phyloP scores from a whole-genome alignment of 2,329 filamentous ascomycete genomes.

The Nemania abortiva region DNA sequence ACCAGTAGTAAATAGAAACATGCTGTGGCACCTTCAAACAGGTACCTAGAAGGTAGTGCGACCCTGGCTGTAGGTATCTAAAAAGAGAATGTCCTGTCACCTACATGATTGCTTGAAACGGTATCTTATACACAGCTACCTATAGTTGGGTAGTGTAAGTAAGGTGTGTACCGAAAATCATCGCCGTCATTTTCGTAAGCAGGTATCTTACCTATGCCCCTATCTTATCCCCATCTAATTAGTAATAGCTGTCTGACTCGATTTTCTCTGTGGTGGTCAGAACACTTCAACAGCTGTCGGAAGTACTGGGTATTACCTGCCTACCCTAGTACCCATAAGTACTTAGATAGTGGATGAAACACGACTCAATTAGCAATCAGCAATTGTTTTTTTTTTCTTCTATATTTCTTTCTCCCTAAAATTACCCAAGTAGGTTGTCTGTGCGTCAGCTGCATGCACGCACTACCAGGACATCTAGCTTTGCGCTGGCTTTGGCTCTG shows the following conservation, averaged over 20 bases:
- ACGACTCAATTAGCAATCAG: slow-evolving; percentile 29
- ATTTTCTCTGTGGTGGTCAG: no score
- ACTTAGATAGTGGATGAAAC: slow-evolving; percentile 15
- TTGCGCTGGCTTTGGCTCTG: not conserved
- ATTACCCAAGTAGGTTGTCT: not conserved
- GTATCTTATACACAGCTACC: not conserved
- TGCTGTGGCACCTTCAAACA: no score
- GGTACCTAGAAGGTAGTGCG: no score
- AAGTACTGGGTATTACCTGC: not conserved
- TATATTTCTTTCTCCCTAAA: not conserved
- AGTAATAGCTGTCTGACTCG: no score
- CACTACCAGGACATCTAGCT: not conserved
- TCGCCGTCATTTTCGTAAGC: not conserved
- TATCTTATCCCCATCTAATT: no score
- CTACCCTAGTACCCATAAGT: not conserved
- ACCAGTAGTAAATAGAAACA: no score
- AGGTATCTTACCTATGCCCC: not conserved
- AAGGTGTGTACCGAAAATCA: not conserved
- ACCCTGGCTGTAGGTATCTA: no score
- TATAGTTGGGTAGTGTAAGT: not conserved
- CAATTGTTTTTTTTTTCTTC: not conserved
- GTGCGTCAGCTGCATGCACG: not conserved
- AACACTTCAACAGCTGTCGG: not conserved
- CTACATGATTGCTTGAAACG: not conserved
- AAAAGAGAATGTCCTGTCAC: no score